Evolutionary conservation across 805 yeast genomes (phyloP).

Genomic region (Starmerella khaoyaiensis): DNA sequence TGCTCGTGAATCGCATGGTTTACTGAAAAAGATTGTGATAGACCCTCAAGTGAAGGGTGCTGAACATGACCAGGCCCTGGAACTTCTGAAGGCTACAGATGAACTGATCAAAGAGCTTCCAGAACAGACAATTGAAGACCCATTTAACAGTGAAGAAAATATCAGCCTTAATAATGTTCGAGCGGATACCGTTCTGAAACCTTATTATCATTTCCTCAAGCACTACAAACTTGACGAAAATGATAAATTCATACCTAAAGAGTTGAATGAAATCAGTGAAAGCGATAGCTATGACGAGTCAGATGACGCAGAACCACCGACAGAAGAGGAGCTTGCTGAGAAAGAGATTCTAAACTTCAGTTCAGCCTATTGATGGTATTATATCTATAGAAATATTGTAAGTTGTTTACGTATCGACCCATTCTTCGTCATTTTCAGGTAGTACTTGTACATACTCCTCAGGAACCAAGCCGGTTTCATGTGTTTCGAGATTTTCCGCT

Average conservation of each 20-base stretch:
- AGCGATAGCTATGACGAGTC: not conserved
- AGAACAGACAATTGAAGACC: slow-evolving; percentile 33
- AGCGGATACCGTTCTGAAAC: too few species aligned
- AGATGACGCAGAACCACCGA: not conserved
- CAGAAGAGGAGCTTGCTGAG: too few species aligned
- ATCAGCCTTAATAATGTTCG: too few species aligned
- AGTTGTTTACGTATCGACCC: slow-evolving; percentile 16
- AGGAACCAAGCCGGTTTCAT: slow-evolving; percentile 85
- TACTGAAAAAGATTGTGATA: slow-evolving; percentile 34
- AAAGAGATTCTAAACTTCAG: too few species aligned
- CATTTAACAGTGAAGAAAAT: slow-evolving; percentile 15
- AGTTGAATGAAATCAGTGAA: too few species aligned
- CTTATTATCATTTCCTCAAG: too few species aligned
- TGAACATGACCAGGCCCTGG: slow-evolving; percentile 19
- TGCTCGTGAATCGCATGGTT: slow-evolving; percentile 31
- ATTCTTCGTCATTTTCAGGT: slow-evolving; percentile 21
- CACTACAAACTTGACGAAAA: too few species aligned
- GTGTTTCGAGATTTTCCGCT: slow-evolving; percentile 61
- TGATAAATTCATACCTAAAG: too few species aligned
- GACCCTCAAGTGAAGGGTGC: slow-evolving; percentile 19
- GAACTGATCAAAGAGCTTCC: slow-evolving; percentile 45
- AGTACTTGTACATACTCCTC: slow-evolving; percentile 72
- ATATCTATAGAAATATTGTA: too few species aligned
- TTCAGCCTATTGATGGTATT: too few species aligned
- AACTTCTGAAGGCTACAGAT: slow-evolving; percentile 39